Conservation (phyloP, 23 red algal species). For the Pyropia yezoensis region DNA sequence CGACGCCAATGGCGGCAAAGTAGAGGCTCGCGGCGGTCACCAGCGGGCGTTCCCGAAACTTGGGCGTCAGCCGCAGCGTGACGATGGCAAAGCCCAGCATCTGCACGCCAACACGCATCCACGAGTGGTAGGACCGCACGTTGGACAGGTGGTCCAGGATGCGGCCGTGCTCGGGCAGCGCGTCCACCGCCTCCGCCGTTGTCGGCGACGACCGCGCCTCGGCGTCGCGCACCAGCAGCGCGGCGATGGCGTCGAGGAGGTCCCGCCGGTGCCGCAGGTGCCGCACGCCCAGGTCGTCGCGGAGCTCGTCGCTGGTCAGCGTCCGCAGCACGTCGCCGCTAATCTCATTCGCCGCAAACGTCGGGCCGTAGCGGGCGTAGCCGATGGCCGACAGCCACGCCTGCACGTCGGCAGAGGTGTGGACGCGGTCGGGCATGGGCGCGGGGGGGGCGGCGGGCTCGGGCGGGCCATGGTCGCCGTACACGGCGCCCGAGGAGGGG, state of each 20-base stretch:
- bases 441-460: no score
- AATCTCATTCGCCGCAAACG: conserved; percentile 61
- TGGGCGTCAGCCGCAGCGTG: conserved; percentile 48
- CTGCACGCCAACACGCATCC: conserved; percentile 67
- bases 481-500: no score
- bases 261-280: conserved; percentile 54
- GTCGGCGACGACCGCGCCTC: conserved; percentile 1
- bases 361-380: conserved; percentile 26
- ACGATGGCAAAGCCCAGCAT: conserved; percentile 59
- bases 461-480: no score
- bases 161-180: conserved; percentile 66
- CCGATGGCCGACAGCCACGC: conserved; percentile 33
- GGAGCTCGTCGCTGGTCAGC: conserved; percentile 58
- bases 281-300: conserved; percentile 51
- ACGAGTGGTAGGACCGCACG: conserved; percentile 63
- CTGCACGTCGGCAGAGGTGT: conserved; percentile 37
- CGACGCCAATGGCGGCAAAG: conserved; percentile 23
- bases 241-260: conserved; percentile 26
- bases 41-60: conserved; percentile 20
- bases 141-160: conserved; percentile 81
- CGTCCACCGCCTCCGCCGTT: not conserved
- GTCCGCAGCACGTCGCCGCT: conserved; percentile 44
- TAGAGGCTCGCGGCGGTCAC: conserved; percentile 36
- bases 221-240: conserved; percentile 1
- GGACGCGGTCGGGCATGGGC: not conserved